Evolutionary conservation across 2,329 filamentous ascomycete genomes (phyloP), one percentile per base, ranked within the genome.

Genomic region (Huntiella bhutanensis): DNA sequence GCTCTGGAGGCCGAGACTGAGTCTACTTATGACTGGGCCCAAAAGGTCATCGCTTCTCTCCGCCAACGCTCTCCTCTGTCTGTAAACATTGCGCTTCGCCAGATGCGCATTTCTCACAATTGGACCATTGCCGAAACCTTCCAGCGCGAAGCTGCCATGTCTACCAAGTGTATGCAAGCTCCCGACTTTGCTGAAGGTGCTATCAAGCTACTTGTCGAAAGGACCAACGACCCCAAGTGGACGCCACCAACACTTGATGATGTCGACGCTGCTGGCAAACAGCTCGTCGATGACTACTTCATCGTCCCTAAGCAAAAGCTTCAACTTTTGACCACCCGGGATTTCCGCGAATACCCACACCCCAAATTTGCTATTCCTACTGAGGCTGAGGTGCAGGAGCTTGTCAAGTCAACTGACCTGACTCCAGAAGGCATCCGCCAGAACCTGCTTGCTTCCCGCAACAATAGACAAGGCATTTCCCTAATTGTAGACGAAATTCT

Each of bases 171-270:
- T 67, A 96, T 98, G 88, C 70, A 71, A 48, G 80, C 91, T 59
- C 81, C 75, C 4, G 91, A 98, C 62, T 98, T 98, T 57, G 77
- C 77, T 38, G 84, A 93, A 63, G 91, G 91, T 46, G 88, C 98
- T n/a, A 75, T 75, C 44, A 80, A 85, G 17, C 72, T 80, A 42
- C 70, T 98, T 36, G 72, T 91, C 55, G 19, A 36, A 12, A 12
- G 16, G 5, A 17, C 28, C 28, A 12, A 13, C 3, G 5, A 32
- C 4, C 12, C 13, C 17, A 28, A 33, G 19, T 98, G 91, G 91
- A 62, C 80, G 52, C 87, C 86, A 3, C 69, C 72, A 38, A 75
- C 71, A 5, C 68, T 96, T 2, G 69, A 75, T n/a, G 77, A 80
- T 34, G 73, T 93, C 46, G 60, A 67, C 12, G 13, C 42, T 17